These are phyloP conservation scores for Actinomortierella wolfii DNA, from an alignment of 371 early-diverging fungal genomes.

Conservation along the genomic window DNA sequence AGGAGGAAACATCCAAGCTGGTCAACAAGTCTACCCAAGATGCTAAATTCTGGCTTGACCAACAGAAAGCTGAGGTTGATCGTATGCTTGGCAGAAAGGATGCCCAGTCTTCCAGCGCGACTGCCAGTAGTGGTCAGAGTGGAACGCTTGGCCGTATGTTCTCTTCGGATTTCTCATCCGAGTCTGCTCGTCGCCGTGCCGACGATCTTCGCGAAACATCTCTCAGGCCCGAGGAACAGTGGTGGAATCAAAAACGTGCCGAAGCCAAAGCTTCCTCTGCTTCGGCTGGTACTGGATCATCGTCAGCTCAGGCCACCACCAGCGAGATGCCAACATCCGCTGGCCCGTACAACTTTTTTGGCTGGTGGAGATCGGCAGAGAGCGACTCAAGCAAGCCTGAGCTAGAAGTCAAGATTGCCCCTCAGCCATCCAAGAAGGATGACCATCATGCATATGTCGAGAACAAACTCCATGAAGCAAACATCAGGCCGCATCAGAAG, in stretches of 20 bases:
- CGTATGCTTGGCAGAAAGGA: constrained; percentile 7
- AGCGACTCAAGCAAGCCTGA: constrained; percentile 6
- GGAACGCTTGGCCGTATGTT: too few species aligned
- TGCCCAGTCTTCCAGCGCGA: neutral
- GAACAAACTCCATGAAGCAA: neutral
- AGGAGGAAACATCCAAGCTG: constrained; percentile 15
- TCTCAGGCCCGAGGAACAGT: constrained; percentile 7
- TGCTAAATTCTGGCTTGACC: constrained; percentile 18
- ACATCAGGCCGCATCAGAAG: neutral
- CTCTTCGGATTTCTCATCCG: neutral
- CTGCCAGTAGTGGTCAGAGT: neutral
- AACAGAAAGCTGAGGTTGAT: constrained; percentile 18
- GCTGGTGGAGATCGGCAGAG: neutral
- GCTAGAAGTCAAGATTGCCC: neutral
- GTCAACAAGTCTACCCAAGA: constrained; percentile 9
- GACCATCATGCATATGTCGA: neutral
- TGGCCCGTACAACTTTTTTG: too few species aligned
- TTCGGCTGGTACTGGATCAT: too few species aligned
- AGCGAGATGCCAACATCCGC: too few species aligned
- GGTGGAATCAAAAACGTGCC: neutral
- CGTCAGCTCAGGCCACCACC: too few species aligned
- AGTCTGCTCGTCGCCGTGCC: too few species aligned
- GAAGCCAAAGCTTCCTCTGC: too few species aligned
- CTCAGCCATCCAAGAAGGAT: neutral
- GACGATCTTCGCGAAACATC: neutral